Conservation (phyloP, 2,329 filamentous ascomycete genomes). For the Tolypocladium pustulatum region DNA sequence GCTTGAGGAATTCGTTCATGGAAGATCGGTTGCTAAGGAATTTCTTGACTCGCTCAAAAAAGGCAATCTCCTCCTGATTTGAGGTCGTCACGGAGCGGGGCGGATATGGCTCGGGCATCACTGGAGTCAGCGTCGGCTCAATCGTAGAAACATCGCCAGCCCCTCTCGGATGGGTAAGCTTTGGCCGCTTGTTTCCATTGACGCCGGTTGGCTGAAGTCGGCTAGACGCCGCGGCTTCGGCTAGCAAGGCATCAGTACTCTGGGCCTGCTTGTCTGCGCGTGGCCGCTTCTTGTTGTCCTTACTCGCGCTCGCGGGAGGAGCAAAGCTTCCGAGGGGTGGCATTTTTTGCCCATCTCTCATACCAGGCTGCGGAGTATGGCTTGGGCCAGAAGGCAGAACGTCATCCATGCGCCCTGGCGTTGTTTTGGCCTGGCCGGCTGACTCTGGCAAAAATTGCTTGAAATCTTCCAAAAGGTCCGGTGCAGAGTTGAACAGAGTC, state of each 20-base stretch:
- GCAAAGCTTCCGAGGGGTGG: constrained; percentile 94
- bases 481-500: constrained; percentile 81
- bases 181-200: constrained; percentile 53
- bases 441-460: constrained; percentile 97
- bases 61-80: constrained; percentile 74
- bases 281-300: constrained; percentile 83
- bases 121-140: constrained; percentile 80
- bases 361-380: constrained; percentile 44
- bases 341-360: constrained; percentile 62
- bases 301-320: constrained; percentile 66
- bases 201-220: constrained; percentile 19
- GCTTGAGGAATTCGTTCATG: constrained; percentile 93
- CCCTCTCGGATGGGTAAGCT: constrained; percentile 59
- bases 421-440: constrained; percentile 40
- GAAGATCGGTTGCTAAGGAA: constrained; percentile 84
- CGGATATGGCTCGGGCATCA: constrained; percentile 76
- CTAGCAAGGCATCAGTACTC: constrained; percentile 32
- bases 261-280: constrained; percentile 46
- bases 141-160: constrained; percentile 50
- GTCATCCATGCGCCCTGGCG: constrained; percentile 49
- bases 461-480: constrained; percentile 93
- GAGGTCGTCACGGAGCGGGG: constrained; percentile 65
- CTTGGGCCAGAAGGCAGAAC: constrained; percentile 29
- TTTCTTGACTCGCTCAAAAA: constrained; percentile 96
- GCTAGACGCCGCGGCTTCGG: constrained; percentile 29